Conservation (phyloP, 2,329 filamentous ascomycete genomes). For the Stachybotrys chlorohalonatus region DNA sequence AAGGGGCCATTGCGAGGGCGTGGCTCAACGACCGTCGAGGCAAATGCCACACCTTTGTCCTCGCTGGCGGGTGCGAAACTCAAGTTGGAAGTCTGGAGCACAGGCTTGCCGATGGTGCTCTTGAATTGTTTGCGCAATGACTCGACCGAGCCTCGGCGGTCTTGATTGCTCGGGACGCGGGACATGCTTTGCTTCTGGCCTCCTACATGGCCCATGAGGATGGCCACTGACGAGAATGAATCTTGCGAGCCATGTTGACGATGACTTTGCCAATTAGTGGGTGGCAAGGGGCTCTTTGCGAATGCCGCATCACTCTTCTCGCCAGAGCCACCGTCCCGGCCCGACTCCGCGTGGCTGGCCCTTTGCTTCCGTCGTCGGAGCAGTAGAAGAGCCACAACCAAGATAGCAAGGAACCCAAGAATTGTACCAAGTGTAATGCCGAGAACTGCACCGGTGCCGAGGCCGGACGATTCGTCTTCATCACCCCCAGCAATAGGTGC, state of each 20-base stretch:
- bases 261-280: slow-evolving; percentile 39
- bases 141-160: slow-evolving; percentile 35
- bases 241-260: slow-evolving; percentile 41
- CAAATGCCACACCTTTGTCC: slow-evolving; percentile 31
- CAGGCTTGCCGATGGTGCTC: slow-evolving; percentile 52
- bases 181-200: slow-evolving; percentile 35
- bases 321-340: slow-evolving; percentile 35
- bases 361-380: slow-evolving; percentile 40
- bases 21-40: slow-evolving; percentile 21
- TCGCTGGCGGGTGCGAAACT: slow-evolving; percentile 27
- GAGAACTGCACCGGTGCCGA: slow-evolving; percentile 50
- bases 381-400: slow-evolving; percentile 64
- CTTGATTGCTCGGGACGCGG: slow-evolving; percentile 48
- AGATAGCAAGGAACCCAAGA: slow-evolving; percentile 59
- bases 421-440: slow-evolving; percentile 79
- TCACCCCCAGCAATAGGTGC: slow-evolving; percentile 4
- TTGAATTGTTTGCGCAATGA: slow-evolving; percentile 56
- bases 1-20: slow-evolving; percentile 22
- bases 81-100: slow-evolving; percentile 33
- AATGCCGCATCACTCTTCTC: slow-evolving; percentile 50
- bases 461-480: slow-evolving; percentile 19
- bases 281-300: slow-evolving; percentile 27
- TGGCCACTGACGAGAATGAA: slow-evolving; percentile 56
- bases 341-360: slow-evolving; percentile 32
- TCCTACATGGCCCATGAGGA: slow-evolving; percentile 54